These are phyloP conservation scores for Plectranthus barbatus DNA, from an alignment of 257 asterid species.

Conservation along the genomic window DNA sequence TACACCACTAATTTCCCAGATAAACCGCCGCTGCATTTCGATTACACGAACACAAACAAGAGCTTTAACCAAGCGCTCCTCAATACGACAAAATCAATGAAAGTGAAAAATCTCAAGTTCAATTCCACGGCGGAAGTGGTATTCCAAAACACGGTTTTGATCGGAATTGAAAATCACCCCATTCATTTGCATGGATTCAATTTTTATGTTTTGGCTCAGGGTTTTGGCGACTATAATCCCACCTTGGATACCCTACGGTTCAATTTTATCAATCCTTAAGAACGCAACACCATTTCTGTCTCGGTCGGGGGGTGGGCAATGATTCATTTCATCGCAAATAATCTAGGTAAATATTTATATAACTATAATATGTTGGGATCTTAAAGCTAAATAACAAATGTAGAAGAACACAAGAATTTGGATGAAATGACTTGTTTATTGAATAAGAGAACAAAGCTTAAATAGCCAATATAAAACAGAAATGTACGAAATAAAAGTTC, in stretches of 20 bases:
- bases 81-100: slow-evolving; percentile 32
- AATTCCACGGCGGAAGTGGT: slow-evolving; percentile 42
- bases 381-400: too few relatives aligned
- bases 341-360: slow-evolving; percentile 37
- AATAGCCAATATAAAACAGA: too few relatives aligned
- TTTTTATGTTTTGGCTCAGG: slow-evolving; percentile 52
- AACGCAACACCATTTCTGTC: slow-evolving; percentile 51
- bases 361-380: too few relatives aligned
- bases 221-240: slow-evolving; percentile 45
- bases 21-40: slow-evolving; percentile 40
- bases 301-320: slow-evolving; percentile 73
- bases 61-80: slow-evolving; percentile 17
- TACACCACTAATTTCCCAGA: slow-evolving; percentile 48
- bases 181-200: slow-evolving; percentile 59
- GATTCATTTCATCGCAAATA: slow-evolving; percentile 41
- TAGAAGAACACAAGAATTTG: too few relatives aligned
- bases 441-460: too few relatives aligned
- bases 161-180: slow-evolving; percentile 49
- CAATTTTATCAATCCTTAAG: slow-evolving; percentile 42
- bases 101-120: slow-evolving; percentile 38
- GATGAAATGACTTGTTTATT: too few relatives aligned
- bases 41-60: slow-evolving; percentile 32
- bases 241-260: slow-evolving; percentile 25
- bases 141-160: slow-evolving; percentile 47
- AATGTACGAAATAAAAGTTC: too few relatives aligned